Percentiles rank a stretch among this genome's conserved stretches.
phyloP scores from a whole-genome alignment of 768 basidiomycete species.

The Lentinus tigrinus region DNA sequence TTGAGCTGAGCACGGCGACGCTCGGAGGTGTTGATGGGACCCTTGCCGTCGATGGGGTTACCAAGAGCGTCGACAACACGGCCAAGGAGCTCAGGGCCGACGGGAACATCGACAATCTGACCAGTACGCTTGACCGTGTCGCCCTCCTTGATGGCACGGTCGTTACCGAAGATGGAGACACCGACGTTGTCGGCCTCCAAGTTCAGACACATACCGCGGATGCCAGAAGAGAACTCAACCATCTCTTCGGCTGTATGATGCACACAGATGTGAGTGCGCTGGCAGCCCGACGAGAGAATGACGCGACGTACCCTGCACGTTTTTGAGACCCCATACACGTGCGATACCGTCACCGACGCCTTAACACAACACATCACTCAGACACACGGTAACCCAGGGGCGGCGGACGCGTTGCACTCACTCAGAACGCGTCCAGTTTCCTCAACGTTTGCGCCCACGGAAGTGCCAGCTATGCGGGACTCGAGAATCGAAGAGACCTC shows the following conservation, averaged over 20 bases:
- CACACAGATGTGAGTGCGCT: conserved; percentile 23
- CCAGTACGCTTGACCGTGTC: conserved; percentile 99
- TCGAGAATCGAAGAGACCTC: conserved; percentile 99
- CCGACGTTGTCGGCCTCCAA: conserved; percentile 99
- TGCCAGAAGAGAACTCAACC: conserved; percentile 99
- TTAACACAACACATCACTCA: conserved; percentile 33
- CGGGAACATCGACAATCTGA: conserved; percentile 99
- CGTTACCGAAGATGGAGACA: conserved; percentile 99
- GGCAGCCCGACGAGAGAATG: not conserved
- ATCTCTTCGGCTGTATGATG: conserved; percentile 87
- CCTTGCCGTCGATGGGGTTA: conserved; percentile 99
- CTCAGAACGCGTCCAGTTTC: conserved; percentile 99
- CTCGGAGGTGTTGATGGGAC: conserved; percentile 90
- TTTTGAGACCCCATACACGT: conserved; percentile 98
- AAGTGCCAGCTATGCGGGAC: conserved; percentile 92
- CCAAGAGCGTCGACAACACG: conserved; percentile 99
- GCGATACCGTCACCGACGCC: conserved; percentile 99
- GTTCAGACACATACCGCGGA: conserved; percentile 99
- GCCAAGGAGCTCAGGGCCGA: conserved; percentile 94
- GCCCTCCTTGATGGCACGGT: conserved; percentile 99
- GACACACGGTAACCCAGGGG: conserved; percentile 24
- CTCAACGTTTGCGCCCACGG: conserved; percentile 91
- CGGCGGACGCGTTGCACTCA: conserved; percentile 42
- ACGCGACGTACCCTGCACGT: conserved; percentile 81
- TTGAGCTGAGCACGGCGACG: conserved; percentile 97